Conservation (phyloP, 2,329 filamentous ascomycete genomes). For the Epichloe glyceriae region DNA sequence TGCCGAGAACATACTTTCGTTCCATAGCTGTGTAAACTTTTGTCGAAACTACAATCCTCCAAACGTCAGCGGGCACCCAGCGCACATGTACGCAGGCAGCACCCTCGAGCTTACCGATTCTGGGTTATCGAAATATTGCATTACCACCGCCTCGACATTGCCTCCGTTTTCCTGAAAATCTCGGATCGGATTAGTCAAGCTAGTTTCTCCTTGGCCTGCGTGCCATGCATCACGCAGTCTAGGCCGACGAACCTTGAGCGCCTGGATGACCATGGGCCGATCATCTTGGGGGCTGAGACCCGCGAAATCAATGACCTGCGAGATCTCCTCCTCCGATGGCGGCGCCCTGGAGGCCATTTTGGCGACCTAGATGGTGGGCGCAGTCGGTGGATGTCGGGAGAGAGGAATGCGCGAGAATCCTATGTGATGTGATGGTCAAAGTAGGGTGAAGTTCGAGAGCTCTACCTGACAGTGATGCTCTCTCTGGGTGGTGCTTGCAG, state of each 20-base stretch:
- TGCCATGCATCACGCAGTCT: neutral
- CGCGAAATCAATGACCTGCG: conserved; percentile 29
- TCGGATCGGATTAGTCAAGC: conserved; percentile 1
- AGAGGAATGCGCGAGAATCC: neutral
- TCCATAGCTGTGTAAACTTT: conserved; percentile 37
- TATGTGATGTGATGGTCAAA: neutral
- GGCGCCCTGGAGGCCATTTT: conserved; percentile 23
- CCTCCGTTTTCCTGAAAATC: conserved; percentile 25
- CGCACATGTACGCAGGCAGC: neutral
- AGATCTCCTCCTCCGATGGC: conserved; percentile 24
- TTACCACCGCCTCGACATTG: conserved; percentile 34
- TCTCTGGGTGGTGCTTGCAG: neutral
- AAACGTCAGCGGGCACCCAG: neutral
- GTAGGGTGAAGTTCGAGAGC: neutral
- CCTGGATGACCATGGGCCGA: conserved; percentile 25
- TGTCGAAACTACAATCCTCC: conserved; percentile 26
- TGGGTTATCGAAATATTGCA: conserved; percentile 38
- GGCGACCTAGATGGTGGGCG: conserved; percentile 2
- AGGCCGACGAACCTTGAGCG: conserved; percentile 24
- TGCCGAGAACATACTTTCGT: conserved; percentile 38
- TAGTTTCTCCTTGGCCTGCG: neutral
- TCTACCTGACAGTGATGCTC: neutral
- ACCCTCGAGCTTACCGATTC: conserved; percentile 16
- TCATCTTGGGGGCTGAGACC: conserved; percentile 23
- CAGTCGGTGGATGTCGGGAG: neutral